Evolutionary conservation across 805 yeast genomes (phyloP).

Genomic region (Candida adriatica): DNA sequence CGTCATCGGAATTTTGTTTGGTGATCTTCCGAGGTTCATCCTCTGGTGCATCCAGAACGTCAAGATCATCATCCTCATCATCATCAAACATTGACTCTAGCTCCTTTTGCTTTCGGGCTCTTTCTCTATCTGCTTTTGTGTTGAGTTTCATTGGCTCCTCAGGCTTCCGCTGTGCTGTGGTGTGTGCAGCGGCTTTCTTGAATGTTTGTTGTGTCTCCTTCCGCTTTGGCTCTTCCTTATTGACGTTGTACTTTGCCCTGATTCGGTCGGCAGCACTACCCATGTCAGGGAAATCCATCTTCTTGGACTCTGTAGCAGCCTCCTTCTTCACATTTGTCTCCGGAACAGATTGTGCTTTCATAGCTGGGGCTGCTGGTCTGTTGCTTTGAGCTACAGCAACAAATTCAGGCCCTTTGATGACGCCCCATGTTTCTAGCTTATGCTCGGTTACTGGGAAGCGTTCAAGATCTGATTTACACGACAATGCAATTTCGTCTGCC

Average conservation of each 20-base stretch:
- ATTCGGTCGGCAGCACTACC: conserved; percentile 13
- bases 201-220: background rate
- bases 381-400: no score
- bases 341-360: no score
- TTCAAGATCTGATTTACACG: conserved; percentile 8
- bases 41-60: conserved; percentile 1
- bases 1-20: conserved; percentile 9
- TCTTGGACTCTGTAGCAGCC: background rate
- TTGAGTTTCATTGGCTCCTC: background rate
- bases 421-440: conserved; percentile 19
- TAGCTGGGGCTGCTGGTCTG: no score
- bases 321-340: conserved; percentile 1
- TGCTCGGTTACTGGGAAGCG: conserved; percentile 8
- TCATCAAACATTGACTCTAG: conserved; percentile 31
- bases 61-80: conserved; percentile 21
- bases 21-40: background rate
- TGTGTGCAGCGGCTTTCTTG: background rate
- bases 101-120: conserved; percentile 12
- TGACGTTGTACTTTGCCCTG: conserved; percentile 10
- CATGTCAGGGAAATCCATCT: conserved; percentile 5
- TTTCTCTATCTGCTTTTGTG: background rate
- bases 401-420: conserved; percentile 20
- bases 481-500: conserved; percentile 13
- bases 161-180: background rate
- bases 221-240: conserved; percentile 1